Percentiles rank a stretch among this genome's conserved stretches.
Conservation (phyloP, 768 basidiomycete species). For the Podaxis pistillaris region DNA sequence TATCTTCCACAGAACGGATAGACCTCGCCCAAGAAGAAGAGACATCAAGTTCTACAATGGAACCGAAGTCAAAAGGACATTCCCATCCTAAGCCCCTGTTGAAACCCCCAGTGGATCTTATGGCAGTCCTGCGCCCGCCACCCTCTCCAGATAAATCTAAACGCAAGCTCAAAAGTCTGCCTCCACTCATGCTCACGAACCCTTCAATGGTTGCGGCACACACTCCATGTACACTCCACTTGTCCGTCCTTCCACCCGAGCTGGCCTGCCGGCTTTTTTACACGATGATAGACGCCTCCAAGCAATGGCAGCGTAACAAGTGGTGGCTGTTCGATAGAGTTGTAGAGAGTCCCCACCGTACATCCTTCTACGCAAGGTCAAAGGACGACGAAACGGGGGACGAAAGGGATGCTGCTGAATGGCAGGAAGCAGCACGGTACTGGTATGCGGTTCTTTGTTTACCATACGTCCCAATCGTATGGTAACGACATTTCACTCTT, state of each 20-base stretch:
- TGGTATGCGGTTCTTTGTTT: conserved; percentile 45
- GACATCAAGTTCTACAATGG: background rate
- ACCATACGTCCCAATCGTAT: background rate
- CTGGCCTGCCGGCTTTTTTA: conserved; percentile 77
- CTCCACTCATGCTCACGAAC: conserved; percentile 63
- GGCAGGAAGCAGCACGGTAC: conserved; percentile 73
- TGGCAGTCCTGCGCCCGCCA: conserved; percentile 55
- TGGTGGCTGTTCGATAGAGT: conserved; percentile 85
- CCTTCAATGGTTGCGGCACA: conserved; percentile 65
- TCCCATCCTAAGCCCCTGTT: conserved; percentile 16
- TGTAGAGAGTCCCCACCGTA: conserved; percentile 84
- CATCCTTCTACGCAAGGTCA: conserved; percentile 67
- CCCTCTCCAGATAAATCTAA: conserved; percentile 32
- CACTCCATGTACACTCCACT: conserved; percentile 75
- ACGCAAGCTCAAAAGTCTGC: conserved; percentile 33
- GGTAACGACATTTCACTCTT: background rate
- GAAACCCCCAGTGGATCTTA: conserved; percentile 44
- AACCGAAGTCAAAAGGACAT: conserved; percentile 2
- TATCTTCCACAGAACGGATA: conserved; percentile 12
- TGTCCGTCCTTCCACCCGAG: conserved; percentile 66
- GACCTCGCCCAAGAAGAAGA: conserved; percentile 19
- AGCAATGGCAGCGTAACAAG: conserved; percentile 66
- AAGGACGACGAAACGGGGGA: conserved; percentile 36
- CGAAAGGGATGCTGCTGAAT: conserved; percentile 21
- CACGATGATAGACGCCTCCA: conserved; percentile 61